Conservation (phyloP, 208 protist species). For the Leishmania major region DNA sequence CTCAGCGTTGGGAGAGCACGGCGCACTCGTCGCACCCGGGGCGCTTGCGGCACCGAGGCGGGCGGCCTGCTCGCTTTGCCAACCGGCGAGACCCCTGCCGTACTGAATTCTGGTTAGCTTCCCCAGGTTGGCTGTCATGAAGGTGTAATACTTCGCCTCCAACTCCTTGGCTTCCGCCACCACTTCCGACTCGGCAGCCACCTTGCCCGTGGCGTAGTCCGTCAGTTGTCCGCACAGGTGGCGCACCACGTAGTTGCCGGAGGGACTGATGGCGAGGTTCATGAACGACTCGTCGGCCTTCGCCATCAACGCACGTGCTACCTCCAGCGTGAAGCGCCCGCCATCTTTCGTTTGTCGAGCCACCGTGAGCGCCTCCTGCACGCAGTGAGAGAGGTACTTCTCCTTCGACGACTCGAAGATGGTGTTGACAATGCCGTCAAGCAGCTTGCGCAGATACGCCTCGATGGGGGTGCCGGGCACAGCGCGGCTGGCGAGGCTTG, state of each 20-base stretch:
- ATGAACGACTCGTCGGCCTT: conserved; percentile 45
- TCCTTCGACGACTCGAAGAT: conserved; percentile 73
- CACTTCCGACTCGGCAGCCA: conserved; percentile 28
- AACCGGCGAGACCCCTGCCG: conserved; percentile 37
- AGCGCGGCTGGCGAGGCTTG: conserved; percentile 54
- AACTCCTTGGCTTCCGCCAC: conserved; percentile 41
- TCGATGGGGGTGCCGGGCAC: conserved; percentile 52
- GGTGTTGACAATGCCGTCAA: conserved; percentile 53
- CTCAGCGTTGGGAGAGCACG: background rate
- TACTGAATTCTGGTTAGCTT: conserved; percentile 35
- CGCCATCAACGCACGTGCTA: conserved; percentile 53
- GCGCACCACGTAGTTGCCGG: conserved; percentile 83
- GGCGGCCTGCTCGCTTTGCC: conserved; percentile 26
- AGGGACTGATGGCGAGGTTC: conserved; percentile 57
- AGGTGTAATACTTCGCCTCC: conserved; percentile 49
- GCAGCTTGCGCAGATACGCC: conserved; percentile 44
- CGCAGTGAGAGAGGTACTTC: conserved; percentile 83
- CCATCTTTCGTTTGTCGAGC: conserved; percentile 44
- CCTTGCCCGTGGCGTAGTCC: conserved; percentile 42
- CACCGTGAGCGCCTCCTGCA: conserved; percentile 66
- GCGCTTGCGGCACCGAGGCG: conserved; percentile 15
- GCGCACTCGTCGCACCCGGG: background rate
- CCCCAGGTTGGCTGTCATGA: conserved; percentile 24
- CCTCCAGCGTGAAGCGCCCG: conserved; percentile 44
- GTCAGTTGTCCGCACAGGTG: conserved; percentile 65